These are phyloP conservation scores for Purpureocillium lavendulum DNA, from an alignment of 2,329 filamentous ascomycete genomes.

Conservation along the genomic window DNA sequence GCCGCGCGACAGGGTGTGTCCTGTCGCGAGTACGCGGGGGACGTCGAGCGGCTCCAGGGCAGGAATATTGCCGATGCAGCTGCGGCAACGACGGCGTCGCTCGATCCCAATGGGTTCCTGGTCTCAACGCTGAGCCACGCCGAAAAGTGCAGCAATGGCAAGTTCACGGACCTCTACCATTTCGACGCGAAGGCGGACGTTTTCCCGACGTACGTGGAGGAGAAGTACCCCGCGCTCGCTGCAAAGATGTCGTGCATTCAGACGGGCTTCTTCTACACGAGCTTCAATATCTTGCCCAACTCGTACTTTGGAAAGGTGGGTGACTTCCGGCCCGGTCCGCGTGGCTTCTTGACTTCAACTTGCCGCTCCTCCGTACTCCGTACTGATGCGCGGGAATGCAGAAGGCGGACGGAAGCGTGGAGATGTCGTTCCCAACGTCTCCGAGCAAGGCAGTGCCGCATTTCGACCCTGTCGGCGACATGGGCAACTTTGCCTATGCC, in stretches of 20 bases:
- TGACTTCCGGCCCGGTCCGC: too few species aligned
- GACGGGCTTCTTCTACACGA: conserved; percentile 39
- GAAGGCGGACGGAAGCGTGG: conserved; percentile 30
- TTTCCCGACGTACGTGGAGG: conserved; percentile 35
- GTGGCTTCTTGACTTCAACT: too few species aligned
- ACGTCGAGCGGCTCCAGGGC: conserved; percentile 41
- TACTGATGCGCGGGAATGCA: conserved; percentile 6
- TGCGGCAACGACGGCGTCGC: conserved; percentile 25
- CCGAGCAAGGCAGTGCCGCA: conserved; percentile 32
- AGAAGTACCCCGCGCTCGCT: conserved; percentile 32
- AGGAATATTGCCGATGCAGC: conserved; percentile 48
- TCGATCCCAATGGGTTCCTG: conserved; percentile 40
- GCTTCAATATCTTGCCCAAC: conserved; percentile 35
- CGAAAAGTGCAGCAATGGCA: conserved; percentile 33
- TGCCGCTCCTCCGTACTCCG: too few species aligned
- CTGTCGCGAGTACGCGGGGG: conserved; percentile 34
- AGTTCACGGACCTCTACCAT: conserved; percentile 40
- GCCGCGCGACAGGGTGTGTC: conserved; percentile 29
- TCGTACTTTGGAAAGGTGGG: conserved; percentile 38
- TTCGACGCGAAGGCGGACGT: conserved; percentile 45
- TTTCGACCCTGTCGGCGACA: conserved; percentile 35
- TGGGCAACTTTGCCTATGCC: conserved; percentile 38
- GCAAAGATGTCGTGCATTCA: conserved; percentile 43
- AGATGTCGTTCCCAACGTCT: conserved; percentile 37
- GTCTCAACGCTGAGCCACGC: conserved; percentile 44